phyloP scores from a whole-genome alignment of 2,329 filamentous ascomycete genomes.

The Penicillium paneum region DNA sequence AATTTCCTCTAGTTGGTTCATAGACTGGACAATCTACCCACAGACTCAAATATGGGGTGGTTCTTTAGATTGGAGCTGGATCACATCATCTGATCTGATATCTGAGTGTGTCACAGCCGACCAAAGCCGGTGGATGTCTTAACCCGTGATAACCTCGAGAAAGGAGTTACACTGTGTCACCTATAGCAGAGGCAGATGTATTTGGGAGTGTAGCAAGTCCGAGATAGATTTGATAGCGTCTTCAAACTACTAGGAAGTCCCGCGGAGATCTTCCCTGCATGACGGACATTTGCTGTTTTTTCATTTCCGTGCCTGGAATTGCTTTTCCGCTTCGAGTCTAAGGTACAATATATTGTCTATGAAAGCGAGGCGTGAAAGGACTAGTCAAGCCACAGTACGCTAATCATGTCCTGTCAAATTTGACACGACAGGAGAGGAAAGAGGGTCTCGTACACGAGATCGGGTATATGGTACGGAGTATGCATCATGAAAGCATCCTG shows the following conservation, averaged over 20 bases:
- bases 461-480: neutral
- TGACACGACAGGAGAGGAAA: neutral
- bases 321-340: neutral
- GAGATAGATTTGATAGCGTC: neutral
- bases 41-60: neutral
- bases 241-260: neutral
- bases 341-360: neutral
- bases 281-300: neutral
- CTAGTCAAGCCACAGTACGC: neutral
- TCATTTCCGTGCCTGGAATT: neutral
- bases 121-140: neutral
- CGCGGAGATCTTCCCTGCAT: neutral
- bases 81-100: neutral
- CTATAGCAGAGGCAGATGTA: neutral
- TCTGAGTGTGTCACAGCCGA: neutral
- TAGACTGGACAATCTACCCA: neutral
- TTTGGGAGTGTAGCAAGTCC: neutral
- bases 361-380: neutral
- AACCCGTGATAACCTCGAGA: neutral
- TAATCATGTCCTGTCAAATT: neutral
- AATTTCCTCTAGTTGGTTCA: neutral
- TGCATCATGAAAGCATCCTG: neutral
- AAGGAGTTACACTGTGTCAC: constrained; percentile 2
- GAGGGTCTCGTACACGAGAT: neutral
- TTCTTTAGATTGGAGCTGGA: neutral